These are phyloP conservation scores for Conticribra weissflogii DNA, from an alignment of 108 stramenopile genomes.

Conservation along the genomic window DNA sequence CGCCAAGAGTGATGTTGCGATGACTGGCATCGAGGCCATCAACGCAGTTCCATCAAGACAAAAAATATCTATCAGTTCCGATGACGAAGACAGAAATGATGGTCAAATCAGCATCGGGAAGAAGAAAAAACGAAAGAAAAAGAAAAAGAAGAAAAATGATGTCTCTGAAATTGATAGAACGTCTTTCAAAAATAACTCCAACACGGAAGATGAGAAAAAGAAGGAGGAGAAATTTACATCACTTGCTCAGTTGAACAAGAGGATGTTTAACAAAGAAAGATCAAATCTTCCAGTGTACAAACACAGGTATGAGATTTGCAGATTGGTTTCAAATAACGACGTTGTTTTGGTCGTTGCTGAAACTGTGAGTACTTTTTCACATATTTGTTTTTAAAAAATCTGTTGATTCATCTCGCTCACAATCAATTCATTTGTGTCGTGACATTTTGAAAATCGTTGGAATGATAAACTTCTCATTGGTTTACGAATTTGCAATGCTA, in stretches of 20 bases:
- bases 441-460: too few relatives aligned
- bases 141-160: constrained; percentile 16
- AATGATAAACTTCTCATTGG: too few relatives aligned
- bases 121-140: constrained; percentile 29
- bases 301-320: constrained; percentile 55
- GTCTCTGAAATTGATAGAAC: neutral
- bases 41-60: too few relatives aligned
- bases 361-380: constrained; percentile 40
- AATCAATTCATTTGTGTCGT: constrained; percentile 1
- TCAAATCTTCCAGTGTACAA: constrained; percentile 70
- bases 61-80: too few relatives aligned
- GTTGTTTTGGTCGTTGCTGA: constrained; percentile 76
- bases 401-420: neutral
- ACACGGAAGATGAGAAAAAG: constrained; percentile 59
- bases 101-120: neutral
- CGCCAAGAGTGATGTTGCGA: neutral
- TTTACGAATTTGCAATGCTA: too few relatives aligned
- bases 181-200: constrained; percentile 6
- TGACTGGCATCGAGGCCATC: too few relatives aligned
- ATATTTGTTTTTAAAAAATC: constrained; percentile 1
- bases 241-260: constrained; percentile 52
- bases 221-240: constrained; percentile 41
- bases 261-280: constrained; percentile 50
- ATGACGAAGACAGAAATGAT: constrained; percentile 2
- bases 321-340: constrained; percentile 53